Base-by-base conservation (phyloP, 345 rosid species). In the Salix caprea region DNA sequence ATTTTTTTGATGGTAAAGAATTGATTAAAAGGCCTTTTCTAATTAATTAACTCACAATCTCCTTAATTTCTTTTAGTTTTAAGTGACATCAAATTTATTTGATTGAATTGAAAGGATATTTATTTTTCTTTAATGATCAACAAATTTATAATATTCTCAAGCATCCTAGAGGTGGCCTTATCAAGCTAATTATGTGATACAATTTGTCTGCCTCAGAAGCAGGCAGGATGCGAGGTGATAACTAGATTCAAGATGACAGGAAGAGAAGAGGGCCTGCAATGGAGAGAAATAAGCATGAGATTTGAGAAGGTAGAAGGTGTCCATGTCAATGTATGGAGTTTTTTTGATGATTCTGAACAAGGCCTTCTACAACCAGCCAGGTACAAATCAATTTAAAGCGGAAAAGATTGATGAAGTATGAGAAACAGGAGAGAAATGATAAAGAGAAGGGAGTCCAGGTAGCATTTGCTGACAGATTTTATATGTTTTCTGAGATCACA, bases 271-370 rank as follows among this genome's bases (percentile, higher is more conserved):
- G n/a, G n/a, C n/a, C n/a, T n/a, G n/a, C n/a, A n/a, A n/a, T n/a
- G n/a, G n/a, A n/a, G n/a, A n/a, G 68, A 40, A 11, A 58, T 3
- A 73, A 42, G 4, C 50, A 52, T 75, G 78, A 68, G 61, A n/a
- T 50, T 85, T 7, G 84, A 87, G 74, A 85, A 85, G 52, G n/a
- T 80, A 15, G 64, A 11, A 2, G 85, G 78, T 32, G 50, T 73
- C 64, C 76, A 74, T 23, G 8, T 76, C 8, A 48, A 69, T 8
- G 78, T 79, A 30, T 66, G 19, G 34, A 71, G 64, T 64, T 76
- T 84, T 84, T 68, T 30, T 81, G 30, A 69, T 46, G 70, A 78
- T 87, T 40, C 72, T 87, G 44, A 79, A 76, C 11, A 82, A 64
- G 39, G 86, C 86, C 62, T 74, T 82, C 2, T 61, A 76, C 74